A percentile compares a stretch with the other conserved stretches of the same genome.
phyloP scores from a whole-genome alignment of 2,329 filamentous ascomycete genomes.

The Myriangium duriaei region DNA sequence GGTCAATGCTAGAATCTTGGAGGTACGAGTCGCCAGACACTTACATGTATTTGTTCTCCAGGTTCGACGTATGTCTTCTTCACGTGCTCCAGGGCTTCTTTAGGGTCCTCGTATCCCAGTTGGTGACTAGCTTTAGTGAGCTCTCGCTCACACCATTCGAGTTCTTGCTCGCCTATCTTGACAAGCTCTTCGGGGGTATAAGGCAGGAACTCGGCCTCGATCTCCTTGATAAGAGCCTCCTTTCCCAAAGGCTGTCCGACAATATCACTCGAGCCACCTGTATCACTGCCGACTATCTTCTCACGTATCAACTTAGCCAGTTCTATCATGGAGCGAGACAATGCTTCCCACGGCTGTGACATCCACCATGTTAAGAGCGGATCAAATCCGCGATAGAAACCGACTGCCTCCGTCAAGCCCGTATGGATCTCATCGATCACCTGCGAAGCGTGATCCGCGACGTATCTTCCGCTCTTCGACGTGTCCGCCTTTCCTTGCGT shows the following conservation, averaged over 20 bases:
- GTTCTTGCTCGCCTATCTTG: constrained; percentile 38
- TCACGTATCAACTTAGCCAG: constrained; percentile 29
- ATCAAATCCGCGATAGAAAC: too few species aligned
- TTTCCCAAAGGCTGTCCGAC: constrained; percentile 46
- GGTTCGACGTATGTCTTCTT: constrained; percentile 43
- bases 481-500: too few species aligned
- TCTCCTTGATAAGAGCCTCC: constrained; percentile 38
- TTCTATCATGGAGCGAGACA: constrained; percentile 26
- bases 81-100: constrained; percentile 42
- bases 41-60: constrained; percentile 39
- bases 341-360: constrained; percentile 30
- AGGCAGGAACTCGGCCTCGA: constrained; percentile 45
- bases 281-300: constrained; percentile 34
- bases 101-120: constrained; percentile 41
- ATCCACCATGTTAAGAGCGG: constrained; percentile 48
- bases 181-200: constrained; percentile 47
- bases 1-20: too few species aligned
- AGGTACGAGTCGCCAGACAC: too few species aligned
- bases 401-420: too few species aligned
- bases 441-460: too few species aligned
- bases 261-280: constrained; percentile 36
- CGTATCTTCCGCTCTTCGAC: too few species aligned
- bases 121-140: constrained; percentile 39
- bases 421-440: too few species aligned
- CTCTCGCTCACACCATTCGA: constrained; percentile 43